phyloP scores from a whole-genome alignment of 2,329 filamentous ascomycete species.

The Venturia pyrina region DNA sequence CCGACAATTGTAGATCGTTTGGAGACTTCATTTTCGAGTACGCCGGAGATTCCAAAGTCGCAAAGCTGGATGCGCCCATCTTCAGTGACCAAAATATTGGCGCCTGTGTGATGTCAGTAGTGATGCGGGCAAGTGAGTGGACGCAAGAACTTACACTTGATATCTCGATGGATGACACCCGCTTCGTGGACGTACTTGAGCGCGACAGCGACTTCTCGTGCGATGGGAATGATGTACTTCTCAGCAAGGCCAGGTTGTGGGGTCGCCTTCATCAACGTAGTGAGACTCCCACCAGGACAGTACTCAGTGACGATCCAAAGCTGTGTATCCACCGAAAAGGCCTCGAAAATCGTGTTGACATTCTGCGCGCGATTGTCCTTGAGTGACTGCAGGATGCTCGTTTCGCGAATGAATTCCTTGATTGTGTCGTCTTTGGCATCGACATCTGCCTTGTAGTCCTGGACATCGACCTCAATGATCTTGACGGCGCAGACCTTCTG shows the following conservation, averaged over 20 bases:
- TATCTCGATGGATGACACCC: slow-evolving; percentile 56
- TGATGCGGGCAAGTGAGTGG: not conserved
- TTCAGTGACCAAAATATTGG: slow-evolving; percentile 72
- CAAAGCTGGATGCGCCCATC: slow-evolving; percentile 69
- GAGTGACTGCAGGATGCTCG: slow-evolving; percentile 58
- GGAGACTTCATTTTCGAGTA: slow-evolving; percentile 63
- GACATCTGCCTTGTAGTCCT: slow-evolving; percentile 41
- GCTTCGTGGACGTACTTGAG: slow-evolving; percentile 53
- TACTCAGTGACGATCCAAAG: slow-evolving; percentile 88
- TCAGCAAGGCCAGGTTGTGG: slow-evolving; percentile 39
- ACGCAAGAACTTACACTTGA: slow-evolving; percentile 41
- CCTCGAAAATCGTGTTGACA: slow-evolving; percentile 73
- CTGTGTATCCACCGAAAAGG: slow-evolving; percentile 64
- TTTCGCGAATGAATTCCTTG: slow-evolving; percentile 49
- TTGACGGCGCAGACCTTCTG: slow-evolving; percentile 60
- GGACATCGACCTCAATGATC: slow-evolving; percentile 75
- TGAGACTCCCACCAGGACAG: slow-evolving; percentile 72
- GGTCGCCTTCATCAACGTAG: slow-evolving; percentile 47
- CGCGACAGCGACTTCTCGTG: slow-evolving; percentile 51
- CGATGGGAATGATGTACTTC: slow-evolving; percentile 53
- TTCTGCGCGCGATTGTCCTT: slow-evolving; percentile 66
- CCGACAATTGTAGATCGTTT: slow-evolving; percentile 75
- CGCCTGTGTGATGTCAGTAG: slow-evolving; percentile 32
- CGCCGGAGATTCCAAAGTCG: slow-evolving; percentile 74
- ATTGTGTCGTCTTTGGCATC: slow-evolving; percentile 31